A percentile compares a stretch with the other conserved stretches of the same genome.
Conservation (phyloP, 192 early-diverging fungal genomes). For the Entophlyctis luteolus region DNA sequence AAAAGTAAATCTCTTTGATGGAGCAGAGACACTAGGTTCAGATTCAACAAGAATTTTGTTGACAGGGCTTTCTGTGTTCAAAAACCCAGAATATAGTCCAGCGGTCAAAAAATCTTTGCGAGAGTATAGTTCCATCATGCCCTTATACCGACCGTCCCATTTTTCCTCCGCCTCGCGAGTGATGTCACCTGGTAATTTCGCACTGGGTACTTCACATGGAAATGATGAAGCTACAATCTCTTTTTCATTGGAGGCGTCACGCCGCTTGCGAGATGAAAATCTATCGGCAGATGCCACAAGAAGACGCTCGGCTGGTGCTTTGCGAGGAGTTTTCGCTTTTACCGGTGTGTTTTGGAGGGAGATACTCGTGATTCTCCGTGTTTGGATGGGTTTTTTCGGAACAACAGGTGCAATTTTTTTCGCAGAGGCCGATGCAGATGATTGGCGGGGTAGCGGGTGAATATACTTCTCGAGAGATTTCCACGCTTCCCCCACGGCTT, state of each 20-base stretch:
- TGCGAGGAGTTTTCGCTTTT: too few species aligned
- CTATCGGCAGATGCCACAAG: too few species aligned
- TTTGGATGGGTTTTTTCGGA: too few species aligned
- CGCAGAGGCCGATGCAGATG: too few species aligned
- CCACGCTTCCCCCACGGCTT: background rate
- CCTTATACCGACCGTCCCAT: slow-evolving; percentile 18
- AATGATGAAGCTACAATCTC: too few species aligned
- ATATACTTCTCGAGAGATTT: background rate
- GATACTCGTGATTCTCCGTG: too few species aligned
- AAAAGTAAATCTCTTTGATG: slow-evolving; percentile 44
- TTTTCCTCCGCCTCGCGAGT: slow-evolving; percentile 23
- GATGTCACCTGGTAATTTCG: slow-evolving; percentile 24
- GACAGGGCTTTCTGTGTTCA: slow-evolving; percentile 7
- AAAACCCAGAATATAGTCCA: slow-evolving; percentile 50
- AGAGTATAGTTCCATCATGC: slow-evolving; percentile 36
- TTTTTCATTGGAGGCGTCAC: too few species aligned
- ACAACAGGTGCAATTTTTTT: too few species aligned
- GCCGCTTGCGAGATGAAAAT: too few species aligned
- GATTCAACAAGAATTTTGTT: background rate
- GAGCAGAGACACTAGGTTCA: background rate
- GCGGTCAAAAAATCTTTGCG: slow-evolving; percentile 47
- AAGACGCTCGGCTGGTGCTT: too few species aligned
- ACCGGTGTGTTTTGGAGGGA: too few species aligned
- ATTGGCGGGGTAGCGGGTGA: background rate
- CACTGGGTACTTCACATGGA: too few species aligned